These are phyloP conservation scores for Chlamydomonas incerta DNA, from an alignment of 139 green algal genomes.

Conservation along the genomic window DNA sequence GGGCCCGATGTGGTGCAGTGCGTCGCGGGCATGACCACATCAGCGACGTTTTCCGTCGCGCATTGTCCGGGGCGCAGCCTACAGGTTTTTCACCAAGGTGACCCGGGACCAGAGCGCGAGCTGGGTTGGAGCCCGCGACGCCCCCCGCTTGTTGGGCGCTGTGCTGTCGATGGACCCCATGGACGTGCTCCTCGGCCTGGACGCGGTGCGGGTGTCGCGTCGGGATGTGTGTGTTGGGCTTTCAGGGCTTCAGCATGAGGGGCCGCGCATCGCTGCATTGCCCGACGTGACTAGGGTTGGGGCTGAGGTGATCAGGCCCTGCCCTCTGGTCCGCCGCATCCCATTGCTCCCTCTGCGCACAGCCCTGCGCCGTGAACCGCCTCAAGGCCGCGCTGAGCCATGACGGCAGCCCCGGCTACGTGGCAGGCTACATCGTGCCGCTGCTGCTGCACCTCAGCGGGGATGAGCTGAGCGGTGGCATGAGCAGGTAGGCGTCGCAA, in stretches of 20 bases:
- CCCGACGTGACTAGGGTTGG: background rate
- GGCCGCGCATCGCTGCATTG: background rate
- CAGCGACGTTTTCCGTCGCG: no score
- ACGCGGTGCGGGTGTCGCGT: background rate
- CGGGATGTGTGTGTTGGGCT: no score
- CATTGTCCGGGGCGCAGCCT: no score
- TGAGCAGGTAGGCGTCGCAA: background rate
- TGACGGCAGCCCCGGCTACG: background rate
- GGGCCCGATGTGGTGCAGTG: no score
- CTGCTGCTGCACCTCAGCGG: conserved; percentile 30
- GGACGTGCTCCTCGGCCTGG: conserved; percentile 50
- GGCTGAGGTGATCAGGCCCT: background rate
- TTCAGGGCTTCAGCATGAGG: no score
- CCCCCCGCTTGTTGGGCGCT: conserved; percentile 30
- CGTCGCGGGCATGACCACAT: no score
- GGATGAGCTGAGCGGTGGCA: conserved; percentile 31
- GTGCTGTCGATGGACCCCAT: conserved; percentile 37
- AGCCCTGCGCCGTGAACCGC: conserved; percentile 28
- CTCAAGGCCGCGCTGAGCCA: conserved; percentile 26
- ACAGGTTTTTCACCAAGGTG: background rate
- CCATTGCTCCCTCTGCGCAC: background rate
- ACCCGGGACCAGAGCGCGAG: background rate
- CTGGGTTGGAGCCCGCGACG: background rate
- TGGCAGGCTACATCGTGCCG: conserved; percentile 21
- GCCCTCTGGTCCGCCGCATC: background rate